Conservation (phyloP, 768 basidiomycete species). For the Termitomyces sp. region DNA sequence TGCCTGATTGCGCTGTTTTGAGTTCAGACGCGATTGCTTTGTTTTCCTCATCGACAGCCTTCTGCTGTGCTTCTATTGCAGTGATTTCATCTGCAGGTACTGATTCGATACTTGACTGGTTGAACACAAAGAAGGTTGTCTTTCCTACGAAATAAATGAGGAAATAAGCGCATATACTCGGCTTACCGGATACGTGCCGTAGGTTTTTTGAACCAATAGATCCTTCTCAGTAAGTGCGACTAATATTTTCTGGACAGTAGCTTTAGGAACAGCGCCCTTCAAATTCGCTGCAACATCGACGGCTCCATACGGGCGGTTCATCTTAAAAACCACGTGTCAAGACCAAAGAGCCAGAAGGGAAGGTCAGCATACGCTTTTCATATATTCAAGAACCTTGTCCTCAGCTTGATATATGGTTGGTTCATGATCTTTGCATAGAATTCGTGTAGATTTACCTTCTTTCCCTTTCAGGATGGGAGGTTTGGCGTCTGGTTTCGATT, state of each 20-base stretch:
- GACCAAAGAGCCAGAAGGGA: conserved; percentile 1
- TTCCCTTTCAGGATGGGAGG: conserved; percentile 65
- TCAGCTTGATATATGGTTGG: conserved; percentile 47
- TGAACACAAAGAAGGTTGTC: conserved; percentile 82
- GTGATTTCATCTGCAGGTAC: conserved; percentile 60
- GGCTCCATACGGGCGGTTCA: conserved; percentile 92
- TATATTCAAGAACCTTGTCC: conserved; percentile 71
- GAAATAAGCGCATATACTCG: conserved; percentile 12
- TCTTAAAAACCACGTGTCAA: conserved; percentile 37
- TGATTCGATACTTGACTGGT: conserved; percentile 68
- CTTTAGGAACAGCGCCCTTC: conserved; percentile 84
- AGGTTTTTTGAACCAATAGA: conserved; percentile 75
- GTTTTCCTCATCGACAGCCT: conserved; percentile 55
- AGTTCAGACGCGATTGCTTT: conserved; percentile 47
- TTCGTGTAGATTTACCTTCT: conserved; percentile 44
- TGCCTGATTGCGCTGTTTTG: conserved; percentile 46
- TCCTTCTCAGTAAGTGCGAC: conserved; percentile 82
- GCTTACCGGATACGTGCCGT: conserved; percentile 51
- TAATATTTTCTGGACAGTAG: conserved; percentile 82
- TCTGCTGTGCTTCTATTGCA: conserved; percentile 56
- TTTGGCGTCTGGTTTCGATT: conserved; percentile 52
- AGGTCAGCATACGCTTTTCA: conserved; percentile 54
- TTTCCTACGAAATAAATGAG: conserved; percentile 50
- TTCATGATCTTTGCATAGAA: neutral
- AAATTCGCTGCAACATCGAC: conserved; percentile 91